phyloP scores from a whole-genome alignment of 768 basidiomycete species.

The Hortiboletus campestris region DNA sequence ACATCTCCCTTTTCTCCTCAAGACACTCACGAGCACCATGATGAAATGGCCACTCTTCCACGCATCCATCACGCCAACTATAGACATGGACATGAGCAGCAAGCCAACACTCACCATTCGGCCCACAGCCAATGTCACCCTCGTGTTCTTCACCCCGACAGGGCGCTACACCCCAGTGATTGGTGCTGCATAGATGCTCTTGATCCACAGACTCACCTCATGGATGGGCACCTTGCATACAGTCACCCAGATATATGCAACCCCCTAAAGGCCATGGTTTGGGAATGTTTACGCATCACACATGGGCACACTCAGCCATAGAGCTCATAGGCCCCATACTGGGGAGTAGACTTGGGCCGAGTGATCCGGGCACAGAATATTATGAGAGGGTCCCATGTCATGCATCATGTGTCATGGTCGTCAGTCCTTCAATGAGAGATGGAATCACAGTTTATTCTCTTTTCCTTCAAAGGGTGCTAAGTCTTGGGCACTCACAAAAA shows the following conservation, averaged over 20 bases:
- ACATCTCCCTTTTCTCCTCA: too few relatives aligned
- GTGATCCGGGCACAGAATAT: neutral
- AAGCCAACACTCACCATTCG: slow-evolving; percentile 75
- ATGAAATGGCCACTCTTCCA: slow-evolving; percentile 82
- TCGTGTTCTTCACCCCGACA: slow-evolving; percentile 65
- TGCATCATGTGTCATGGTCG: too few relatives aligned
- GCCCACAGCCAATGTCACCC: slow-evolving; percentile 67
- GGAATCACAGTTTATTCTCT: too few relatives aligned
- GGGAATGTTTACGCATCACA: too few relatives aligned
- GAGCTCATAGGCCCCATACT: neutral
- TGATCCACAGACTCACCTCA: too few relatives aligned
- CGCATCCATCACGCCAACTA: slow-evolving; percentile 61
- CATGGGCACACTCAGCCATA: neutral
- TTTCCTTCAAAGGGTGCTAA: neutral
- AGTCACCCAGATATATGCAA: neutral
- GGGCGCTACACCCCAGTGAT: slow-evolving; percentile 48
- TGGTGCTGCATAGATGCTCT: too few relatives aligned
- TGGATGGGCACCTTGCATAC: too few relatives aligned
- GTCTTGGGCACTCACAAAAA: neutral
- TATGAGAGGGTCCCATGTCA: neutral
- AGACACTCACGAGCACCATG: slow-evolving; percentile 60
- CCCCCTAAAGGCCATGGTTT: neutral
- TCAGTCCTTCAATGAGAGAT: neutral
- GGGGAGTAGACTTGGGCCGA: neutral
- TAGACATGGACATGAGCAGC: slow-evolving; percentile 9